A percentile compares a stretch with the other conserved stretches of the same genome.
Evolutionary conservation across 2,329 filamentous ascomycete genomes (phyloP).

Genomic region (Fusarium anthophilum): DNA sequence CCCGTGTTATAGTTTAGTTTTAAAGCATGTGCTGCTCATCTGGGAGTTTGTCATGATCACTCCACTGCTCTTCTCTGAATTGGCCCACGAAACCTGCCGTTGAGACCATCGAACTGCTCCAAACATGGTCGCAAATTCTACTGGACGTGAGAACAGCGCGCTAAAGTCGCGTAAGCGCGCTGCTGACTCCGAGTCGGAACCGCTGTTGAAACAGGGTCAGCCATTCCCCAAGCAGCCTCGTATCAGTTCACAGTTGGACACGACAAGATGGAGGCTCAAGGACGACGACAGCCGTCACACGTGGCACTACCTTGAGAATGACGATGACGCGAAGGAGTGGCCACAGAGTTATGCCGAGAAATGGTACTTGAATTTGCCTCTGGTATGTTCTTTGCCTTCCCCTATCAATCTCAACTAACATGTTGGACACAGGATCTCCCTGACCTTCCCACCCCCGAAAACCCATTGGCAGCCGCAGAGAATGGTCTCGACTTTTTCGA

Average conservation of each 20-base stretch:
- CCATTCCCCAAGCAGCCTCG: conserved; percentile 57
- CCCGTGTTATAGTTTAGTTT: conserved; percentile 10
- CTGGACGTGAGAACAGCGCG: conserved; percentile 43
- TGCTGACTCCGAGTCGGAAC: conserved; percentile 49
- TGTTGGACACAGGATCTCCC: conserved; percentile 71
- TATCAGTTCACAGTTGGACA: conserved; percentile 74
- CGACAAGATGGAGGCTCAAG: conserved; percentile 82
- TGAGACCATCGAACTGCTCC: background rate
- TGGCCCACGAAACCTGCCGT: background rate
- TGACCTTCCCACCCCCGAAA: conserved; percentile 73
- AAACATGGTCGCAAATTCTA: conserved; percentile 44
- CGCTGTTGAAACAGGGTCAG: conserved; percentile 40
- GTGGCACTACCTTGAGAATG: conserved; percentile 89
- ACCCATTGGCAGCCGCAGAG: conserved; percentile 77
- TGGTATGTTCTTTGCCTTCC: conserved; percentile 61
- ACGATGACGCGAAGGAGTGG: conserved; percentile 77
- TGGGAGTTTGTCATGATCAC: background rate
- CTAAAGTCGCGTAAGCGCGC: conserved; percentile 55
- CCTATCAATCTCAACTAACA: conserved; percentile 9
- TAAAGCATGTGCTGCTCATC: conserved; percentile 29
- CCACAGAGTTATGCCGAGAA: conserved; percentile 91
- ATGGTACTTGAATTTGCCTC: conserved; percentile 82
- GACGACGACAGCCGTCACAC: conserved; percentile 88
- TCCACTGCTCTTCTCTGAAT: conserved; percentile 27
- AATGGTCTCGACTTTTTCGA: conserved; percentile 93